Evolutionary conservation across 2,329 filamentous ascomycete genomes (phyloP).

Genomic region (Pyrenochaeta sp.): DNA sequence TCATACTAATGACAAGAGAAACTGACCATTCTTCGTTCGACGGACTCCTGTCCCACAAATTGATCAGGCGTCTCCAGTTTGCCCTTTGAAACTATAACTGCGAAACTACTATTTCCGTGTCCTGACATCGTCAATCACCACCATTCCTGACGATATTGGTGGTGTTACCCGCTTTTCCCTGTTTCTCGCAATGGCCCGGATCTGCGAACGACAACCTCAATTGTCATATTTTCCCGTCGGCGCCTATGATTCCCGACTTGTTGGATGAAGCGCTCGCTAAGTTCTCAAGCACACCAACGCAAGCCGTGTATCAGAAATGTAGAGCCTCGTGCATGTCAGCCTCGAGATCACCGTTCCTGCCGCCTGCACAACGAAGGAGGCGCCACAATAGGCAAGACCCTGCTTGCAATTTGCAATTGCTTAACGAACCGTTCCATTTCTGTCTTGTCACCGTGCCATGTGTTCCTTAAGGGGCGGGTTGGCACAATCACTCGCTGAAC

Average conservation of each 20-base stretch:
- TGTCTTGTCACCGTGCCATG: conserved; percentile 12
- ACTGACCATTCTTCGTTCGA: too few species aligned
- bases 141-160: too few species aligned
- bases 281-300: background rate
- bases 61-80: too few species aligned
- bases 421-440: conserved; percentile 2
- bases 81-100: too few species aligned
- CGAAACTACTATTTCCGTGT: too few species aligned
- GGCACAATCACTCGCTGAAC: background rate
- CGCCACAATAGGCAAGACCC: background rate
- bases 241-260: background rate
- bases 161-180: too few species aligned
- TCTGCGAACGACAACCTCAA: too few species aligned
- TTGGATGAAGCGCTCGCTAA: background rate
- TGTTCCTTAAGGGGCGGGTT: conserved; percentile 7
- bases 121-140: too few species aligned
- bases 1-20: too few species aligned
- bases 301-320: conserved; percentile 3
- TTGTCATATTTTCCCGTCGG: background rate
- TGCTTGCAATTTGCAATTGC: background rate
- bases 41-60: too few species aligned
- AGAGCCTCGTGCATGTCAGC: conserved; percentile 2
- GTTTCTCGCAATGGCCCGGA: too few species aligned
- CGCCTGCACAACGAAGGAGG: too few species aligned
- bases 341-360: conserved; percentile 1